These are phyloP conservation scores for Mucor lusitanicus DNA, from an alignment of 371 early-diverging fungal species.

Conservation along the genomic window DNA sequence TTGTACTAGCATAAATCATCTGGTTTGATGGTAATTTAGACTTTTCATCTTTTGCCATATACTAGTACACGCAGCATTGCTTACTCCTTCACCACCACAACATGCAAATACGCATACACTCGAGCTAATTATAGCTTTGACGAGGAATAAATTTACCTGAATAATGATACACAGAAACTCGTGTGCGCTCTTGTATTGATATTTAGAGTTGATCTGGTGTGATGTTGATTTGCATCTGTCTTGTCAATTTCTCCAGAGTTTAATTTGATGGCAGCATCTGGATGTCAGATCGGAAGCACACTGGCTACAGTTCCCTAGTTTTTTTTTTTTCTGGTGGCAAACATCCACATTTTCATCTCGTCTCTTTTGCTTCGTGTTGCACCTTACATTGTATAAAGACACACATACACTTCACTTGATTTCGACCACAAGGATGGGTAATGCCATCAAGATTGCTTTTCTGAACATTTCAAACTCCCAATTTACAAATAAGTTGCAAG, in stretches of 20 bases:
- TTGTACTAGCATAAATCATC: too few species aligned
- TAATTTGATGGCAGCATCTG: neutral
- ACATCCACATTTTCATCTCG: neutral
- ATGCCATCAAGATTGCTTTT: neutral
- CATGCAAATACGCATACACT: neutral
- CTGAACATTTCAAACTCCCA: slow-evolving; percentile 7
- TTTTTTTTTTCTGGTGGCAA: neutral
- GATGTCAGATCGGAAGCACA: too few species aligned
- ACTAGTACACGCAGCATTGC: too few species aligned
- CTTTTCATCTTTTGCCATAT: neutral
- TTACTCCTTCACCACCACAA: too few species aligned
- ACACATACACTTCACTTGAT: too few species aligned
- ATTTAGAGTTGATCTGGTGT: neutral
- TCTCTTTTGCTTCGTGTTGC: too few species aligned
- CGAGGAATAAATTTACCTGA: neutral
- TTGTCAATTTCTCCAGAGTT: neutral
- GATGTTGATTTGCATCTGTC: neutral
- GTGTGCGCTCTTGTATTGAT: neutral
- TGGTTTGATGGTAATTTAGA: neutral
- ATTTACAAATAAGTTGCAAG: neutral
- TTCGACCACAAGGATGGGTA: neutral
- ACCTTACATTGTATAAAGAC: too few species aligned
- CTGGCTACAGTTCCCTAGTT: neutral
- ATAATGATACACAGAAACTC: neutral
- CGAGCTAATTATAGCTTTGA: neutral